Conservation (phyloP, 2,329 filamentous ascomycete species). For the Aspergillus hortae region DNA sequence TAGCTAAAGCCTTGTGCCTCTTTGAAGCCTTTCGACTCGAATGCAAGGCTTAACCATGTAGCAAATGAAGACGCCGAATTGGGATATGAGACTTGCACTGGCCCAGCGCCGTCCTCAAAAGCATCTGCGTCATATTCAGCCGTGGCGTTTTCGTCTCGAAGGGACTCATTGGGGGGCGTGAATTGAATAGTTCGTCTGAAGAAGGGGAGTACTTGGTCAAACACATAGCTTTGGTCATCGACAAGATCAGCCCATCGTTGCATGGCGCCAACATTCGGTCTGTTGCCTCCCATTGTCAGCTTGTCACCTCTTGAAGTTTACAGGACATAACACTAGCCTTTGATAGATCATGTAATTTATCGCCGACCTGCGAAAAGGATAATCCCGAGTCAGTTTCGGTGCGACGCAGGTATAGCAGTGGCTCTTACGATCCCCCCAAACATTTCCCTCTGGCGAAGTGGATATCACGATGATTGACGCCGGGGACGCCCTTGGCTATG, state of each 20-base stretch:
- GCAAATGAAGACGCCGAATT: conserved; percentile 38
- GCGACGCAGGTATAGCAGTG: not conserved
- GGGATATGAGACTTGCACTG: conserved; percentile 42
- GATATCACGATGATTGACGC: conserved; percentile 39
- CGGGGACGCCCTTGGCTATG: conserved; percentile 46
- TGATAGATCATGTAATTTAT: conserved; percentile 35
- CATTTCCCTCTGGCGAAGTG: conserved; percentile 29
- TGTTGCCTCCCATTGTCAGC: conserved; percentile 6
- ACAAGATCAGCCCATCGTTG: conserved; percentile 31
- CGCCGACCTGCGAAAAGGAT: conserved; percentile 21
- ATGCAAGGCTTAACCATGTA: conserved; percentile 34
- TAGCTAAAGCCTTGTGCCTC: conserved; percentile 40
- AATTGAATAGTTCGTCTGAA: conserved; percentile 27
- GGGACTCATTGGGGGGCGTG: conserved; percentile 20
- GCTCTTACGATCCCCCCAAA: conserved; percentile 26
- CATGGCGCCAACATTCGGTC: conserved; percentile 26
- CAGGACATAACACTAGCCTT: conserved; percentile 11
- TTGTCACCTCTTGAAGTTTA: not conserved
- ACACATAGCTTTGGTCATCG: conserved; percentile 30
- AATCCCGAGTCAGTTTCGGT: not conserved
- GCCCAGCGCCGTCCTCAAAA: conserved; percentile 30
- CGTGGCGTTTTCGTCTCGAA: conserved; percentile 18
- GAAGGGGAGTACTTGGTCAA: conserved; percentile 27
- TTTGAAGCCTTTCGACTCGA: conserved; percentile 41
- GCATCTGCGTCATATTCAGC: conserved; percentile 22